Percentiles rank a stretch among this genome's conserved stretches.
Evolutionary conservation across 2,329 filamentous ascomycete genomes (phyloP).

Genomic region (Elsinoe australis): DNA sequence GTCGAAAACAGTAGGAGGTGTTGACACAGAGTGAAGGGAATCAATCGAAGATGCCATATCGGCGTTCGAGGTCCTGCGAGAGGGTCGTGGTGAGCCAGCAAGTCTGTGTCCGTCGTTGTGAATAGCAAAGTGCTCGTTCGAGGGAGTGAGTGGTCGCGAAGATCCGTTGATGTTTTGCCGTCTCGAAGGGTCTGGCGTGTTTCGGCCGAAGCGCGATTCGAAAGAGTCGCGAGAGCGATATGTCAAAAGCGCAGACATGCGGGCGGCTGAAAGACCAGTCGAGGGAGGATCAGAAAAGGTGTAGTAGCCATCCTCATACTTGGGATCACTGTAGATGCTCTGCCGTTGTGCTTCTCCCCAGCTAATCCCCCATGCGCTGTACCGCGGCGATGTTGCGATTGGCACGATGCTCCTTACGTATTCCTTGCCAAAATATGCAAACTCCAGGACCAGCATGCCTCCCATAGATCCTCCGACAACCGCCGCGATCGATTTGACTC

Average conservation of each 20-base stretch:
- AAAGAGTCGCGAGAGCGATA: conserved; percentile 97
- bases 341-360: conserved; percentile 85
- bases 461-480: conserved; percentile 80
- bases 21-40: conserved; percentile 22
- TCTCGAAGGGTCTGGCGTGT: conserved; percentile 77
- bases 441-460: conserved; percentile 85
- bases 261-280: conserved; percentile 81
- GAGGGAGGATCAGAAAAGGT: conserved; percentile 61
- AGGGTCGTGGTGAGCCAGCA: conserved; percentile 40
- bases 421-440: conserved; percentile 81
- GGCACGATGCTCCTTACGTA: conserved; percentile 75
- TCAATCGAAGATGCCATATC: conserved; percentile 23
- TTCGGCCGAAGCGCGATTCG: conserved; percentile 87
- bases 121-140: conserved; percentile 44
- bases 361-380: conserved; percentile 85
- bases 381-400: conserved; percentile 75
- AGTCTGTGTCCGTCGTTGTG: conserved; percentile 47
- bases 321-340: conserved; percentile 95
- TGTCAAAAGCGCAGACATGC: conserved; percentile 92
- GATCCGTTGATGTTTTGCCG: conserved; percentile 70
- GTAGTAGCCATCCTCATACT: conserved; percentile 97
- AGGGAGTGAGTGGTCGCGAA: conserved; percentile 39
- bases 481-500: conserved; percentile 67
- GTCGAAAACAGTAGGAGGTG: conserved; percentile 30
- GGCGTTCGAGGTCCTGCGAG: conserved; percentile 30